Percentiles rank a stretch among this genome's conserved stretches.
Conservation (phyloP, 1,284 basidiomycete genomes). For the Ceratobasidium sp. region DNA sequence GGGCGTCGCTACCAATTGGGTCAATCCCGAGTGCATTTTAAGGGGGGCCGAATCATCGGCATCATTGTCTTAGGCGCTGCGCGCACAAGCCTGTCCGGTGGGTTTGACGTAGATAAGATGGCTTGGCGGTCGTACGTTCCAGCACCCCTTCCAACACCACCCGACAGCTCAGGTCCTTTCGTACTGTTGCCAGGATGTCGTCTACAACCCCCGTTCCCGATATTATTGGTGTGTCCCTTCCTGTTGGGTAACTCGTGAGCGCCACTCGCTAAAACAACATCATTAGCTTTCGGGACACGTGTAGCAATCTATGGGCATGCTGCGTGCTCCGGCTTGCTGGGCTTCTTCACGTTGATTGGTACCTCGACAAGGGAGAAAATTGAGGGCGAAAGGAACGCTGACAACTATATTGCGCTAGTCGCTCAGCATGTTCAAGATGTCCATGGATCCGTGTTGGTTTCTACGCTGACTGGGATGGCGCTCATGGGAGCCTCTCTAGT, state of each 20-base stretch:
- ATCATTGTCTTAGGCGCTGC: not conserved
- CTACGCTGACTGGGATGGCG: slow-evolving; percentile 36
- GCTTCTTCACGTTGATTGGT: slow-evolving; percentile 32
- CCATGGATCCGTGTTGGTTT: slow-evolving; percentile 21
- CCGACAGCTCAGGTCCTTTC: not conserved
- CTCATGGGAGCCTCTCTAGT: slow-evolving; percentile 32
- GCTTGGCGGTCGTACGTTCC: not conserved
- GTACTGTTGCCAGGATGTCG: slow-evolving; percentile 11
- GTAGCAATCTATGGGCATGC: slow-evolving; percentile 29
- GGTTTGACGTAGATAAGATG: not conserved
- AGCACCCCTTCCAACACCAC: not conserved
- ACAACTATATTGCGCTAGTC: slow-evolving; percentile 10
- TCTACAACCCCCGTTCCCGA: slow-evolving; percentile 3
- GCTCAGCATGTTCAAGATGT: slow-evolving; percentile 35
- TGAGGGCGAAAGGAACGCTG: not conserved
- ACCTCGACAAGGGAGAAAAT: slow-evolving; percentile 10
- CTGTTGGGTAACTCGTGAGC: not conserved
- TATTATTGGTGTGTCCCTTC: slow-evolving; percentile 22
- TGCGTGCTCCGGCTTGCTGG: slow-evolving; percentile 30
- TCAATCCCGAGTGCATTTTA: not conserved
- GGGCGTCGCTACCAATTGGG: not conserved
- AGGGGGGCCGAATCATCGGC: not conserved
- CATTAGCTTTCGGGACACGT: slow-evolving; percentile 23
- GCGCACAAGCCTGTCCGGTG: not conserved
- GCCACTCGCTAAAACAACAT: not conserved